phyloP scores from a whole-genome alignment of 768 basidiomycete genomes.

The Pleurotus giganteus region DNA sequence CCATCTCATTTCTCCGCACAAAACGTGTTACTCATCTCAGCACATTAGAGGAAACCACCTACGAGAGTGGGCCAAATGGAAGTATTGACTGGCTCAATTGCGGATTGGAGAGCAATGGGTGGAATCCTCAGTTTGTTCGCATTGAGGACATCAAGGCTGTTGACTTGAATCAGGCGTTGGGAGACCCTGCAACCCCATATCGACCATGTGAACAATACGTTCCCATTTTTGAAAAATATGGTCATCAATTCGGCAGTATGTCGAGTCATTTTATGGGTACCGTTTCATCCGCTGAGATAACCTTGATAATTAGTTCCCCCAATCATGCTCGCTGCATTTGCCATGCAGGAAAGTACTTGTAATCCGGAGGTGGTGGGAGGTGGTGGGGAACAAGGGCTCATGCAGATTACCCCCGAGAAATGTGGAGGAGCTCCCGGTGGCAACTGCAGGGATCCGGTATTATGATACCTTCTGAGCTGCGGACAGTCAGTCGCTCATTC shows the following conservation, averaged over 20 bases:
- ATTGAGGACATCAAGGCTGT: constrained; percentile 49
- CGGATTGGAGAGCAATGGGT: constrained; percentile 60
- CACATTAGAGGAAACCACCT: constrained; percentile 44
- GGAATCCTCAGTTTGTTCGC: constrained; percentile 67
- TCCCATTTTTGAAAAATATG: constrained; percentile 58
- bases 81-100: constrained; percentile 77
- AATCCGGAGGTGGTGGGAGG: constrained; percentile 65
- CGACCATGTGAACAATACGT: constrained; percentile 51
- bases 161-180: constrained; percentile 45
- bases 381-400: constrained; percentile 81
- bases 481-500: not conserved
- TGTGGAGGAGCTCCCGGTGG: constrained; percentile 55
- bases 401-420: constrained; percentile 83
- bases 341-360: constrained; percentile 84
- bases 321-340: constrained; percentile 81
- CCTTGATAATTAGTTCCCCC: constrained; percentile 44
- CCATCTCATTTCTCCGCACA: not conserved
- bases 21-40: constrained; percentile 1
- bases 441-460: constrained; percentile 46
- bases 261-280: not conserved
- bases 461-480: constrained; percentile 2
- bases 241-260: constrained; percentile 30
- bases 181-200: constrained; percentile 54
- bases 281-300: not conserved
- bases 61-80: constrained; percentile 65